A percentile compares a stretch with the other conserved stretches of the same genome.
phyloP scores from a whole-genome alignment of 176 grass and related monocot species.

The Oryza nivara region DNA sequence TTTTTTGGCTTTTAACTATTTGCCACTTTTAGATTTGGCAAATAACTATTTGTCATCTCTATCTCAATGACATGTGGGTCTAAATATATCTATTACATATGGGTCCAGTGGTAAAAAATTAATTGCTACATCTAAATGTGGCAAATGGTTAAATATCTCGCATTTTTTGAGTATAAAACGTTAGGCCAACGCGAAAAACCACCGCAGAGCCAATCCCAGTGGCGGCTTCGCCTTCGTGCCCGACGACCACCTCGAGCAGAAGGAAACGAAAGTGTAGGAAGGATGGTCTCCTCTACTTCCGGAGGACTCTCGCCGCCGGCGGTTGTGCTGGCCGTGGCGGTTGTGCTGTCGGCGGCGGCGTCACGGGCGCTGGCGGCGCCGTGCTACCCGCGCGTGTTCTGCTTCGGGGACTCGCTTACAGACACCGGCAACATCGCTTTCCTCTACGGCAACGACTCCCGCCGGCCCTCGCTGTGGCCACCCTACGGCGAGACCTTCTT shows the following conservation, averaged over 20 bases:
- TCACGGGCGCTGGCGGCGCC: neutral
- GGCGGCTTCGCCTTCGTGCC: no score
- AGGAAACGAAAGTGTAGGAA: neutral
- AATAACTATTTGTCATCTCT: no score
- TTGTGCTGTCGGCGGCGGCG: neutral
- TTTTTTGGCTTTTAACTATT: no score
- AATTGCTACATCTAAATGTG: neutral
- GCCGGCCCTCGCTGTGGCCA: neutral
- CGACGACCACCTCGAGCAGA: neutral
- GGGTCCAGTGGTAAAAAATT: neutral
- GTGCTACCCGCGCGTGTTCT: constrained; percentile 61
- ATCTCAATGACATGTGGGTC: no score
- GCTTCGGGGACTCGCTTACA: constrained; percentile 69
- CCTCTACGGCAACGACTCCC: constrained; percentile 6
- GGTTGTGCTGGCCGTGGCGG: neutral
- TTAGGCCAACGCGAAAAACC: no score
- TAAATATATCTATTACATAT: no score
- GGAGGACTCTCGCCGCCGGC: neutral
- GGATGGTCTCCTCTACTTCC: constrained; percentile 27
- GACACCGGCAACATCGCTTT: constrained; percentile 61
- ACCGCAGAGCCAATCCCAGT: neutral
- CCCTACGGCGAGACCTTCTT: constrained; percentile 82
- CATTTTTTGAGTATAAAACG: neutral
- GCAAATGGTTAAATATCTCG: no score
- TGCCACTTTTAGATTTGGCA: no score